phyloP scores from a whole-genome alignment of 225 moss, liverwort and hornwort species.

The Rhytidiadelphus loreus region DNA sequence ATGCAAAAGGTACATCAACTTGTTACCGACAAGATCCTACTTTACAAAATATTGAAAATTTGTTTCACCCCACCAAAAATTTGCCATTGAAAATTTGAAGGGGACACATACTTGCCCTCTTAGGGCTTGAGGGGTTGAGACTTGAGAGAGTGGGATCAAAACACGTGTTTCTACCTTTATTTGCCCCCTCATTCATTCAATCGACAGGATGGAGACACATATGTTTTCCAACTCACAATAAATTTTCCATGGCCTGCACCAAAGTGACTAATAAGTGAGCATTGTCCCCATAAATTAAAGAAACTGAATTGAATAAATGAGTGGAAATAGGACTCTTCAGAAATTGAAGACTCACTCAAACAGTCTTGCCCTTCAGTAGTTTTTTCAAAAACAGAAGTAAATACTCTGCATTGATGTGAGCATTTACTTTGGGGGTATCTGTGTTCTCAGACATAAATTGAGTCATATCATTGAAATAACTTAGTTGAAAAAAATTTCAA shows the following conservation, averaged over 20 bases:
- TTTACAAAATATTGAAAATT: neutral
- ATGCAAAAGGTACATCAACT: too few species aligned
- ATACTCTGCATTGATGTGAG: neutral
- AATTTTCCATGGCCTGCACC: neutral
- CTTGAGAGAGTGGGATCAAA: too few species aligned
- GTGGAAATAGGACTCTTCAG: neutral
- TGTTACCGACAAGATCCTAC: too few species aligned
- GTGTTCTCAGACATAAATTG: neutral
- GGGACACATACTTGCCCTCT: rapidly evolving
- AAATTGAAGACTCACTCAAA: neutral
- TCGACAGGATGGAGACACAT: neutral
- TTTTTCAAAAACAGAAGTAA: neutral
- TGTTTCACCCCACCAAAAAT: neutral
- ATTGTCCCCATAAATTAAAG: neutral
- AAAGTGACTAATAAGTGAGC: neutral
- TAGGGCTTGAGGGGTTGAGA: neutral
- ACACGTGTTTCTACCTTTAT: neutral
- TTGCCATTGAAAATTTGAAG: neutral
- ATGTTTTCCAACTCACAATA: neutral
- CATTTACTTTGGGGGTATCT: neutral
- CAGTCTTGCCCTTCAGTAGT: neutral
- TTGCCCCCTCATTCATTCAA: neutral
- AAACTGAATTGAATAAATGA: neutral
- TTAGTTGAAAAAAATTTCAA: neutral
- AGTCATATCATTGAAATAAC: neutral